Evolutionary conservation across 2,329 filamentous ascomycete genomes (phyloP).

Genomic region (Curvularia verruculosa): DNA sequence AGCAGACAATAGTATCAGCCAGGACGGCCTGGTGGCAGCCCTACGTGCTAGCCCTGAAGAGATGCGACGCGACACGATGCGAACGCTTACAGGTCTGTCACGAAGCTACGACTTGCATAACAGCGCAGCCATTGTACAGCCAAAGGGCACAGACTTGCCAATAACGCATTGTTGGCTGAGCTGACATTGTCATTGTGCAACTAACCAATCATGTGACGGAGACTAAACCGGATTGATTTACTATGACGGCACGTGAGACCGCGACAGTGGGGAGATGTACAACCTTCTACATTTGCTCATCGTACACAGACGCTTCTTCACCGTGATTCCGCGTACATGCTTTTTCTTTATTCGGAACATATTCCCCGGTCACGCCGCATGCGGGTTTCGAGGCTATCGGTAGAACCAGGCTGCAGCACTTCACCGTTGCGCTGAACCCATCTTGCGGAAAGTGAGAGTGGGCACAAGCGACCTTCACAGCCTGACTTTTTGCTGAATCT

Average conservation of each 20-base stretch:
- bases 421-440: background rate
- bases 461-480: constrained; percentile 1
- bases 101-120: background rate
- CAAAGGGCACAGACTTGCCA: background rate
- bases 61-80: too few species aligned
- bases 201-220: constrained; percentile 3
- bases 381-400: background rate
- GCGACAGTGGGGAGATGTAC: constrained; percentile 14
- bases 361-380: constrained; percentile 1
- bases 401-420: constrained; percentile 7
- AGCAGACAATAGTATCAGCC: too few species aligned
- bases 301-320: constrained; percentile 2
- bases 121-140: background rate
- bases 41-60: too few species aligned
- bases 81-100: too few species aligned
- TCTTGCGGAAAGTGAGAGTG: background rate
- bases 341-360: constrained; percentile 1
- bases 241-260: constrained; percentile 14
- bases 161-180: background rate
- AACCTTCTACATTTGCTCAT: constrained; percentile 4
- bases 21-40: too few species aligned
- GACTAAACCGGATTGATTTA: constrained; percentile 7
- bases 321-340: constrained; percentile 1
- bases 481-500: background rate
- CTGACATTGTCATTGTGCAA: background rate